Conservation (phyloP, 2,329 filamentous ascomycete genomes). For the Cladophialophora bantiana region DNA sequence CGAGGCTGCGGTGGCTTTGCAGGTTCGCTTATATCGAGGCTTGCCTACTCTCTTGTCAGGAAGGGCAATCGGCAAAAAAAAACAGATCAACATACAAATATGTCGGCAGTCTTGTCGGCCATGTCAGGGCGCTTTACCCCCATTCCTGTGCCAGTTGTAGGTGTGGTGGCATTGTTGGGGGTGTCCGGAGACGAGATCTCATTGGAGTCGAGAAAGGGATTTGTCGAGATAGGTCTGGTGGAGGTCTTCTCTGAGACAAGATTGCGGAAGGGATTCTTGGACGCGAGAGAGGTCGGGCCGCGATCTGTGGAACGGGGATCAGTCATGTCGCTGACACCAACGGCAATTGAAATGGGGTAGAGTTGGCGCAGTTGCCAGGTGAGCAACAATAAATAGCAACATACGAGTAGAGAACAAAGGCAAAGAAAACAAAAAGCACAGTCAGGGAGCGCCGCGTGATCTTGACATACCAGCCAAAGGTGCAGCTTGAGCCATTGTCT, state of each 20-base stretch:
- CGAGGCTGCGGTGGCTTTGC: conserved; percentile 40
- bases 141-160: conserved; percentile 5
- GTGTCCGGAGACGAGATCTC: conserved; percentile 41
- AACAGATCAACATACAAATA: conserved; percentile 31
- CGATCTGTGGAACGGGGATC: conserved; percentile 32
- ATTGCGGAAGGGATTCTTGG: conserved; percentile 60
- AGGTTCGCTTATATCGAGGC: conserved; percentile 30
- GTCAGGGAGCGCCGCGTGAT: background rate
- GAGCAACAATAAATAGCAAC: conserved; percentile 2
- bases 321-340: conserved; percentile 19
- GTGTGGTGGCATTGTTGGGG: conserved; percentile 23
- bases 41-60: conserved; percentile 21
- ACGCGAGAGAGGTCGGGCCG: conserved; percentile 43
- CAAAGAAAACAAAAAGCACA: conserved; percentile 5
- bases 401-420: conserved; percentile 4
- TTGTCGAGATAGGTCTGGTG: conserved; percentile 59
- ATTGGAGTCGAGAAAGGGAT: conserved; percentile 66
- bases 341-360: background rate
- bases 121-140: conserved; percentile 11
- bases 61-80: background rate
- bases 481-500: conserved; percentile 33
- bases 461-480: conserved; percentile 28
- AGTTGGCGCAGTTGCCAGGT: background rate
- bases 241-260: conserved; percentile 47
- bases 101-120: conserved; percentile 27